These are phyloP conservation scores for Suillus cothurnatus DNA, from an alignment of 768 basidiomycete genomes.

Conservation along the genomic window DNA sequence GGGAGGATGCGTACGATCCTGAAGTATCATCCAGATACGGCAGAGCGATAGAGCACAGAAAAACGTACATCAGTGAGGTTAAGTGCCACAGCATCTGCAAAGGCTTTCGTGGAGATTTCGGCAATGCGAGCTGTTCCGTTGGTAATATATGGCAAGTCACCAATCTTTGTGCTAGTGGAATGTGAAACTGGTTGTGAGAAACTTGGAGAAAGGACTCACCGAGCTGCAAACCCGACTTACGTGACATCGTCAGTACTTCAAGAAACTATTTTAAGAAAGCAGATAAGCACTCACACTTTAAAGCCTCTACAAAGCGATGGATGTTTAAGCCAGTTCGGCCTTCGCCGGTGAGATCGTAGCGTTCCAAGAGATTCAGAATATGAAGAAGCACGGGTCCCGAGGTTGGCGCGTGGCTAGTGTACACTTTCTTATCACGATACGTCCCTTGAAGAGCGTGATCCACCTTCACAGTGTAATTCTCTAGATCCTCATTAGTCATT, in stretches of 20 bases:
- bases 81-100: slow-evolving; percentile 55
- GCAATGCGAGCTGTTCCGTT: slow-evolving; percentile 57
- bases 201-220: slow-evolving; percentile 35
- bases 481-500: slow-evolving; percentile 72
- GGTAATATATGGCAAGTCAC: slow-evolving; percentile 68
- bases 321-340: slow-evolving; percentile 63
- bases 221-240: slow-evolving; percentile 65
- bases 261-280: slow-evolving; percentile 14
- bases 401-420: slow-evolving; percentile 83
- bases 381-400: slow-evolving; percentile 90
- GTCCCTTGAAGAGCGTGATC: slow-evolving; percentile 74
- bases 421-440: slow-evolving; percentile 78
- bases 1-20: slow-evolving; percentile 82
- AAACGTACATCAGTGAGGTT: slow-evolving; percentile 85
- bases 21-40: slow-evolving; percentile 17
- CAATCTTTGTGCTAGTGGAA: slow-evolving; percentile 71
- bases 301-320: slow-evolving; percentile 81
- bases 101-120: slow-evolving; percentile 70
- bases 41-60: slow-evolving; percentile 5
- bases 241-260: slow-evolving; percentile 14
- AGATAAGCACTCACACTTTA: slow-evolving; percentile 64
- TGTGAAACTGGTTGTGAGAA: slow-evolving; percentile 1
- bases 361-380: slow-evolving; percentile 89
- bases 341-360: slow-evolving; percentile 54
- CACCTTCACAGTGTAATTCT: slow-evolving; percentile 67